Conservation (phyloP, 1,284 basidiomycete species). For the Irpex lacteus region DNA sequence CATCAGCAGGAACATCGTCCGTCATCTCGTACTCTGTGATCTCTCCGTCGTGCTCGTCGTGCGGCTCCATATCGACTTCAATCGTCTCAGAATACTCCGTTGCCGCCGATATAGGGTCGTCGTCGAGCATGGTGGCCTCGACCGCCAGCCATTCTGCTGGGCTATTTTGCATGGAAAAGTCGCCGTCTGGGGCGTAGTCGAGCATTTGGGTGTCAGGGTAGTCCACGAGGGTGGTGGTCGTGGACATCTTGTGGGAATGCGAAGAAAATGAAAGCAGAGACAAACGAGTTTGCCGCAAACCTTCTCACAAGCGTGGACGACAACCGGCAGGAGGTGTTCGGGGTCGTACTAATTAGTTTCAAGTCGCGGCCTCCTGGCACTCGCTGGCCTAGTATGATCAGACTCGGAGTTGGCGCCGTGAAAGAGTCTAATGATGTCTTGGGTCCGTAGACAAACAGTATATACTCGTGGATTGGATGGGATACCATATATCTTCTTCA, state of each 20-base stretch:
- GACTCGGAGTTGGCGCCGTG: neutral
- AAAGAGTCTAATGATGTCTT: neutral
- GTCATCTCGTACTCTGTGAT: slow-evolving; percentile 73
- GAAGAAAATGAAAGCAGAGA: slow-evolving; percentile 4
- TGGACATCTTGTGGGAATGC: slow-evolving; percentile 17
- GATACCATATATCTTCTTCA: no score
- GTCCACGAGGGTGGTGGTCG: slow-evolving; percentile 43
- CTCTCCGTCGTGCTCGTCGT: slow-evolving; percentile 38
- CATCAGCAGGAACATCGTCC: slow-evolving; percentile 43
- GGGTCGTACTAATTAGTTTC: neutral
- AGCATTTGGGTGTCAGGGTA: slow-evolving; percentile 65
- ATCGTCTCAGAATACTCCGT: slow-evolving; percentile 33
- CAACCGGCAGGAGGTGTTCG: neutral
- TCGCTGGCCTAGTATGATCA: neutral
- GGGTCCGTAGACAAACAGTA: no score
- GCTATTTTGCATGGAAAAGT: slow-evolving; percentile 56
- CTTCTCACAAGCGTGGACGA: neutral
- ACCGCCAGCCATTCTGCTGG: slow-evolving; percentile 46
- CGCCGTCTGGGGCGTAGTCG: slow-evolving; percentile 59
- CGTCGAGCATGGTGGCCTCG: slow-evolving; percentile 66
- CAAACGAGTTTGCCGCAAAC: neutral
- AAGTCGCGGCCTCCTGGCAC: neutral
- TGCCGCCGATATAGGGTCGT: slow-evolving; percentile 28
- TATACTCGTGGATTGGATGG: no score
- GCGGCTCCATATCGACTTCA: slow-evolving; percentile 72